Percentiles rank a stretch among this genome's conserved stretches.
These are phyloP conservation scores for Aspergillus fructus DNA, from an alignment of 2,329 filamentous ascomycete genomes.

Conservation along the genomic window DNA sequence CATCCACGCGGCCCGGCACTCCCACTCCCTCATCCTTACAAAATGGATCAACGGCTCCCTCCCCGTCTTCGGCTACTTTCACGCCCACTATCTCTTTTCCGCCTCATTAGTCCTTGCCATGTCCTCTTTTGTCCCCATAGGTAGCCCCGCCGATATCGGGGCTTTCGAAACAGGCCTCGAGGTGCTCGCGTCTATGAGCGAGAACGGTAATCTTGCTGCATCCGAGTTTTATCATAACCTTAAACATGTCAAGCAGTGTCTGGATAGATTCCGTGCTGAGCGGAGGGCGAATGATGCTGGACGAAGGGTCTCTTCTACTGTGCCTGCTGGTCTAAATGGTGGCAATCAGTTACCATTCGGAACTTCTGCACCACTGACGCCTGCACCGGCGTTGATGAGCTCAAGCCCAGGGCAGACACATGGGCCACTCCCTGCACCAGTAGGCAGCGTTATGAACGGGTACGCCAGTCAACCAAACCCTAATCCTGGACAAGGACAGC, in stretches of 20 bases:
- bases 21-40: constrained; percentile 37
- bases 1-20: constrained; percentile 39
- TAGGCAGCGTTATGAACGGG: not conserved
- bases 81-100: constrained; percentile 42
- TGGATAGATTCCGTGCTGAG: constrained; percentile 24
- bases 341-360: not conserved
- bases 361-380: not conserved
- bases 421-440: not conserved
- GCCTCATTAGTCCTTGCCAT: constrained; percentile 39
- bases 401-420: not conserved
- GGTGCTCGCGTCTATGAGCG: constrained; percentile 33
- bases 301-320: not conserved
- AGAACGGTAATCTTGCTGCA: constrained; percentile 37
- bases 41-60: constrained; percentile 41
- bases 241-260: constrained; percentile 32
- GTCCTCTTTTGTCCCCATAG: constrained; percentile 36
- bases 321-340: not conserved
- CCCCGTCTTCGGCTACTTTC: constrained; percentile 41
- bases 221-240: constrained; percentile 36
- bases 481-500: not conserved
- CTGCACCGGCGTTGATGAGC: not conserved
- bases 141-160: constrained; percentile 29
- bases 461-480: not conserved
- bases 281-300: not conserved
- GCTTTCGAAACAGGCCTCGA: constrained; percentile 35